A percentile compares a stretch with the other conserved stretches of the same genome.
Evolutionary conservation across 208 protist species (phyloP).

Genomic region (Leishmania major): DNA sequence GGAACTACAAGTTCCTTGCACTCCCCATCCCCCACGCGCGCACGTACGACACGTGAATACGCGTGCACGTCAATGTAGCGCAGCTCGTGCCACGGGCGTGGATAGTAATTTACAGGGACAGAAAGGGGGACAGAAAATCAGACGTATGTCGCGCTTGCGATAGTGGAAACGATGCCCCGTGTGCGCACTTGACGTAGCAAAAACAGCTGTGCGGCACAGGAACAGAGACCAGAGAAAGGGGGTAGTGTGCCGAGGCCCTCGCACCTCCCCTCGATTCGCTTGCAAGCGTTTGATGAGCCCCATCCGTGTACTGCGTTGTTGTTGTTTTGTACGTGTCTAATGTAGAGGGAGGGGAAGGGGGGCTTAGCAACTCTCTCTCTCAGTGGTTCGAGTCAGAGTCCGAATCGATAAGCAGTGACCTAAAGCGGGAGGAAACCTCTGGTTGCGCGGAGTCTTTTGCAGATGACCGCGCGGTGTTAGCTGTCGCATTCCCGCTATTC

Average conservation of each 20-base stretch:
- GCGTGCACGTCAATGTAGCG: background rate
- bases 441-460: background rate
- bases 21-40: background rate
- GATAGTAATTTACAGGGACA: background rate
- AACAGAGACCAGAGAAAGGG: background rate
- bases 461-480: background rate
- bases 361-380: background rate
- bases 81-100: background rate
- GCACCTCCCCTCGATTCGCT: background rate
- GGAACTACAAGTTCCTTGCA: background rate
- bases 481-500: background rate
- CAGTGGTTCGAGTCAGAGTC: constrained; percentile 60
- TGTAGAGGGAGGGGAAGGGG: background rate
- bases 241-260: background rate
- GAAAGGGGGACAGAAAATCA: background rate
- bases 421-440: constrained; percentile 19
- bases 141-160: background rate
- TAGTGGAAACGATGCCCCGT: background rate
- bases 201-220: background rate
- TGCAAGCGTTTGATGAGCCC: background rate
- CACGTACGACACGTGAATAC: background rate
- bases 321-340: background rate
- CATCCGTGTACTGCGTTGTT: background rate
- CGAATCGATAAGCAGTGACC: constrained; percentile 23
- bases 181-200: background rate